phyloP scores from a whole-genome alignment of 495 filamentous ascomycete genomes.

The Penicillium diatomitis region DNA sequence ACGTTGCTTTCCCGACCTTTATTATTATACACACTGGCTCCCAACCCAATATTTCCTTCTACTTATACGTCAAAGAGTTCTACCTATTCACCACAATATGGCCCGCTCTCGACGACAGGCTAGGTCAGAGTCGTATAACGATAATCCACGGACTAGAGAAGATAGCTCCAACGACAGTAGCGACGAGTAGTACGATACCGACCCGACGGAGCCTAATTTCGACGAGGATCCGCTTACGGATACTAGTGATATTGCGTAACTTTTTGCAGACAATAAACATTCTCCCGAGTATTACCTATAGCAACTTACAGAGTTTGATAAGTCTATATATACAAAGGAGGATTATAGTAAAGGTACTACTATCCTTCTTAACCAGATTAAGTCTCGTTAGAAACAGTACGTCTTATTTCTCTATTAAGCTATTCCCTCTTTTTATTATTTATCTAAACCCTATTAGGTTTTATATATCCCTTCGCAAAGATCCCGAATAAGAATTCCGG shows the following conservation, averaged over 20 bases:
- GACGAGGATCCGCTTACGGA: constrained; percentile 4
- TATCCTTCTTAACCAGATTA: constrained; percentile 18
- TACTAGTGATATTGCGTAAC: neutral
- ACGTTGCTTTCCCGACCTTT: too few species aligned
- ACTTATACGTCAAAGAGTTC: too few species aligned
- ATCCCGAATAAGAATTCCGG: constrained; percentile 12
- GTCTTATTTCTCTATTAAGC: neutral
- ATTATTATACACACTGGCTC: too few species aligned
- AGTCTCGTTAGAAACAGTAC: constrained; percentile 7
- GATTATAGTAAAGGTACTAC: constrained; percentile 24
- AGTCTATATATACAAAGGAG: constrained; percentile 25
- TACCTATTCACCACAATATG: neutral
- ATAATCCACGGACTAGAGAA: neutral
- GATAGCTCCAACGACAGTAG: constrained; percentile 2
- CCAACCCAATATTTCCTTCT: neutral
- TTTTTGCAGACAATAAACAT: constrained; percentile 15
- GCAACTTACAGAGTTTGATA: constrained; percentile 23
- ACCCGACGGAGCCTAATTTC: constrained; percentile 13
- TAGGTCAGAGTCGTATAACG: neutral
- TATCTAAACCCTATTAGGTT: constrained; percentile 13
- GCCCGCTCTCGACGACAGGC: constrained; percentile 1
- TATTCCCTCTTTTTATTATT: too few species aligned
- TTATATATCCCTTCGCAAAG: constrained; percentile 16
- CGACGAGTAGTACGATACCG: constrained; percentile 5
- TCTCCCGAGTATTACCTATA: constrained; percentile 28